phyloP scores from a whole-genome alignment of 805 yeast genomes.

The Sugiyamaella mastotermitis region DNA sequence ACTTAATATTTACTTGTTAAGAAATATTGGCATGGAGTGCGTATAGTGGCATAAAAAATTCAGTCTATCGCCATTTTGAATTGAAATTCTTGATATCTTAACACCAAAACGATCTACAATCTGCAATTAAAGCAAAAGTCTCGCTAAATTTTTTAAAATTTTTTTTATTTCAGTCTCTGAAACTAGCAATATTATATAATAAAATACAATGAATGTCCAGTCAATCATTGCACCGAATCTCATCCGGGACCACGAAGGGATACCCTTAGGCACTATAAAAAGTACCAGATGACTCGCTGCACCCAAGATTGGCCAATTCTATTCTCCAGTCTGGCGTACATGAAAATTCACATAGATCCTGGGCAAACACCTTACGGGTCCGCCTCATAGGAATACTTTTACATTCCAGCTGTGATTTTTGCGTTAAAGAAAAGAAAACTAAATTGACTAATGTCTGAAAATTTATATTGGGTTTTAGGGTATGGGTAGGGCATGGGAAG shows the following conservation, averaged over 20 bases:
- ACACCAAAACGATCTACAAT: too few species aligned
- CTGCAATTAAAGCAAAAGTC: too few species aligned
- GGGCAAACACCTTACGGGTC: constrained; percentile 30
- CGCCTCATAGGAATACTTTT: constrained; percentile 34
- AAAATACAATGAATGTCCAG: constrained; percentile 32
- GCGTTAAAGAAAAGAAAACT: constrained; percentile 26
- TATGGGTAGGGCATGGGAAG: too few species aligned
- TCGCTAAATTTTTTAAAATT: too few species aligned
- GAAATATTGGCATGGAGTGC: too few species aligned
- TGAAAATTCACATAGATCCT: constrained; percentile 30
- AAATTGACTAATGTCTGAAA: too few species aligned
- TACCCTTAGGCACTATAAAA: constrained; percentile 41
- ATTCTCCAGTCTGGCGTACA: constrained; percentile 45
- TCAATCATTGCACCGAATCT: constrained; percentile 57
- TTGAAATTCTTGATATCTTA: too few species aligned
- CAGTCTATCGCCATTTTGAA: too few species aligned
- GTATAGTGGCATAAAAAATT: too few species aligned
- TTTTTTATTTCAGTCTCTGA: neutral
- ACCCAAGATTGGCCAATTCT: constrained; percentile 56
- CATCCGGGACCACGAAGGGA: constrained; percentile 65
- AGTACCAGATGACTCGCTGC: constrained; percentile 48
- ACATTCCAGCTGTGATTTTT: constrained; percentile 25
- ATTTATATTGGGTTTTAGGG: too few species aligned
- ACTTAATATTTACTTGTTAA: too few species aligned
- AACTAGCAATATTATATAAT: neutral